A percentile compares a stretch with the other conserved stretches of the same genome.
Evolutionary conservation across 345 rosid species (phyloP).

Genomic region (Aegle marmelos): DNA sequence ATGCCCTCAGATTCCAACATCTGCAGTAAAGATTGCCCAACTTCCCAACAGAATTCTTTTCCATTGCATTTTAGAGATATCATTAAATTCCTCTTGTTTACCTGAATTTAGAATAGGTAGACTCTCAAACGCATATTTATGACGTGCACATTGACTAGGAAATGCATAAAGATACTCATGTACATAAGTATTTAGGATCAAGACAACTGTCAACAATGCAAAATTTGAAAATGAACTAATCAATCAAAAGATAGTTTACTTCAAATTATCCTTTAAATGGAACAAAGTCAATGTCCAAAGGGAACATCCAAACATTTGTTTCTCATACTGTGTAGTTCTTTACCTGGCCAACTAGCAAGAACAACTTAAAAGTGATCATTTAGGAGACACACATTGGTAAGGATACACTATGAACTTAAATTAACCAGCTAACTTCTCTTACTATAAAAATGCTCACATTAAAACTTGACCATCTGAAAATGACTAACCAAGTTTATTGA

Average conservation of each 20-base stretch:
- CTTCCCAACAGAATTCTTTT: conserved; percentile 56
- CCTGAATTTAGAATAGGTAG: conserved; percentile 34
- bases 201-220: not conserved
- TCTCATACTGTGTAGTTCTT: not conserved
- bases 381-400: not conserved
- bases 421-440: not conserved
- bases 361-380: not conserved
- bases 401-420: not conserved
- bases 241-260: not conserved
- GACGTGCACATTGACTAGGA: not conserved
- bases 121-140: not conserved
- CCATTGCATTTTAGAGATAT: conserved; percentile 42
- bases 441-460: not conserved
- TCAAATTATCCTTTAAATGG: not conserved
- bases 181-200: not conserved
- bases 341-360: not conserved
- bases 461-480: not conserved
- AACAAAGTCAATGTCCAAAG: not conserved
- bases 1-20: conserved; percentile 66
- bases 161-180: not conserved
- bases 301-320: not conserved
- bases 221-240: not conserved
- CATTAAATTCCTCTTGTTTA: conserved; percentile 36
- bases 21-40: conserved; percentile 62
- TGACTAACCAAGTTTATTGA: not conserved